Base-by-base conservation (phyloP, 2,329 filamentous ascomycete species). In the Mycogone perniciosa region DNA sequence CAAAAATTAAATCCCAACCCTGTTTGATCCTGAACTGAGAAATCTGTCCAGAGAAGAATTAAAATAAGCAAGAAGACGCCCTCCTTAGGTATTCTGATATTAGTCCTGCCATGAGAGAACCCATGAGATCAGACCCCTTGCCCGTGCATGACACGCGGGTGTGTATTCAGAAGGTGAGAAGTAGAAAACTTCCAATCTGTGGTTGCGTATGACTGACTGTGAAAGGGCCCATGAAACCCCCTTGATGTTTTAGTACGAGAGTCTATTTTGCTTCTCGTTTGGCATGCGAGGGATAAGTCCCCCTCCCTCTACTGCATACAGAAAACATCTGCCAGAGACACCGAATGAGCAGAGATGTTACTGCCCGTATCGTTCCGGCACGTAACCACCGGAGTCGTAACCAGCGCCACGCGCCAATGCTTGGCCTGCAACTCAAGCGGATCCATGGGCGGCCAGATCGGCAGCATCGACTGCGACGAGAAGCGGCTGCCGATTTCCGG, bases 321-420 rank as follows among this genome's bases (percentile, higher is more conserved):
- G 53, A 77, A 62, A 2, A 78, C 75, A 51, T 76, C 72, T 2
- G 74, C 70, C 60, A 74, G 64, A 37, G 70, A 62, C 26, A 78
- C 65, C 6, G 71, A 71, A 50, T 71, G 72, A 2, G 72, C 68
- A 29, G 70, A 67, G 42, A 76, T 72, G 48, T 69, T 71, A 41
- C 63, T 59, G 10, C 73, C 75, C 2, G 65, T 71, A 35, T 81
- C 77, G 55, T 79, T 77, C 31, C 77, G 71, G 57, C 77, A 72
- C 2, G 76, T 80, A 42, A 81, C 71, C 7, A 75, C 71, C 1
- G 79, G 79, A 0, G 78, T 80, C 5, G 77, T 74, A 30, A 77
- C 74, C 2, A 80, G 67, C 48, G 74, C 73, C n/a, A 82, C 62
- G 5, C 77, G 73, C 64, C 69, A 75, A 58, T 80, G 76, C 57